Evolutionary conservation across 2,329 filamentous ascomycete genomes (phyloP).

Genomic region (Didymella exigua): DNA sequence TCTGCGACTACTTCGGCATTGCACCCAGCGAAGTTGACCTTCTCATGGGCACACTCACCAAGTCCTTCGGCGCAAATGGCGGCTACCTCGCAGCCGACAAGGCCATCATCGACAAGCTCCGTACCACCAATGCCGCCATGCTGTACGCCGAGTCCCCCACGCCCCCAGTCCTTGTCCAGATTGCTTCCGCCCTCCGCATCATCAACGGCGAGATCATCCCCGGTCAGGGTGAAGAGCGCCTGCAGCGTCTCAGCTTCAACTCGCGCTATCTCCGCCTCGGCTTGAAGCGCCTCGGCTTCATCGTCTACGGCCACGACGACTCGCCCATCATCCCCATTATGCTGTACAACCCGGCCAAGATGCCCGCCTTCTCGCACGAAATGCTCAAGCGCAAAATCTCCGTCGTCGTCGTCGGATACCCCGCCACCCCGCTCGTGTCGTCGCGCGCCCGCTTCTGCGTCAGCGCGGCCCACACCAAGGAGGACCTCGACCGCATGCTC

Average conservation of each 20-base stretch:
- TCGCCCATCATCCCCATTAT: conserved; percentile 94
- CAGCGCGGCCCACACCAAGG: conserved; percentile 95
- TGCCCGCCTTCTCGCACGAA: conserved; percentile 96
- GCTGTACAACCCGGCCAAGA: conserved; percentile 98
- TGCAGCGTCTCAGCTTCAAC: conserved; percentile 97
- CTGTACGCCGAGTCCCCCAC: conserved; percentile 86
- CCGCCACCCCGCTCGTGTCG: conserved; percentile 91
- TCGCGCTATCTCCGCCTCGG: conserved; percentile 96
- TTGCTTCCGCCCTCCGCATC: conserved; percentile 81
- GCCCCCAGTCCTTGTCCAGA: conserved; percentile 89
- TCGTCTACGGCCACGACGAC: conserved; percentile 96
- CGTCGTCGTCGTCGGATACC: conserved; percentile 95
- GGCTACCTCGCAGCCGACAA: conserved; percentile 93
- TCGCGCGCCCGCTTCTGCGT: conserved; percentile 96
- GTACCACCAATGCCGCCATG: conserved; percentile 82
- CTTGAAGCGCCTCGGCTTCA: conserved; percentile 94
- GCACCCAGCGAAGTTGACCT: conserved; percentile 89
- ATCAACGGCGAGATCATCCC: conserved; percentile 87
- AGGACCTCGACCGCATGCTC: conserved; percentile 89
- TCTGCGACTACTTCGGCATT: conserved; percentile 96
- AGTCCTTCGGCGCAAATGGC: conserved; percentile 97
- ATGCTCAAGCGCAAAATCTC: conserved; percentile 98
- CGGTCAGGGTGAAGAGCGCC: conserved; percentile 91
- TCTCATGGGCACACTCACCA: conserved; percentile 97
- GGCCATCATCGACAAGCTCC: conserved; percentile 88